These are phyloP conservation scores for Cryptosporidium felis DNA, from an alignment of 169 alveolate species.

Conservation along the genomic window DNA sequence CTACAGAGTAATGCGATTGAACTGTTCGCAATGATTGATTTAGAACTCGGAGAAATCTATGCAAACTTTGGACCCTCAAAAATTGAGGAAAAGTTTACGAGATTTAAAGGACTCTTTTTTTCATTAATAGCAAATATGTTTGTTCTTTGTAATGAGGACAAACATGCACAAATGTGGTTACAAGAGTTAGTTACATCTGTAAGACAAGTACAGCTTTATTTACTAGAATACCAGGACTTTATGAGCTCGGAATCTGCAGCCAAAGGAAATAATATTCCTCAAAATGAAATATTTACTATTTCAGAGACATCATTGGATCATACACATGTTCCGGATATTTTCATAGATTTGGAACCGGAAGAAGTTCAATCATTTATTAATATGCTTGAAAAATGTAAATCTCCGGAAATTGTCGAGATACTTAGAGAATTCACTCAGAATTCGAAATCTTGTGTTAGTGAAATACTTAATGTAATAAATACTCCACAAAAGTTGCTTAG, in stretches of 20 bases:
- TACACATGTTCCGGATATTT: constrained; percentile 52
- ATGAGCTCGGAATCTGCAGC: neutral
- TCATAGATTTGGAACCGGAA: constrained; percentile 20
- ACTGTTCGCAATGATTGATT: constrained; percentile 29
- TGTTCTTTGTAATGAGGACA: constrained; percentile 39
- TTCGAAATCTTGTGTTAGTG: constrained; percentile 11
- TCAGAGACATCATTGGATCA: constrained; percentile 15
- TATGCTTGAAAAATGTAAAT: constrained; percentile 8
- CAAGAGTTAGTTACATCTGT: constrained; percentile 58
- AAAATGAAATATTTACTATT: constrained; percentile 22
- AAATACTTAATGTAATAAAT: neutral
- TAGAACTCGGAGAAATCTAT: constrained; percentile 54
- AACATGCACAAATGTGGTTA: constrained; percentile 46
- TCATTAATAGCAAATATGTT: constrained; percentile 64
- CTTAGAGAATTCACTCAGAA: neutral
- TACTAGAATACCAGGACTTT: constrained; percentile 24
- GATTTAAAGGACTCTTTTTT: constrained; percentile 47
- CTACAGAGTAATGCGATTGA: constrained; percentile 47
- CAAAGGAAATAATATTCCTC: neutral
- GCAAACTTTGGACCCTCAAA: neutral
- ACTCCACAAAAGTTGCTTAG: constrained; percentile 14
- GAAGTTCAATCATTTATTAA: constrained; percentile 27
- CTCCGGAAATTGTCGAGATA: neutral
- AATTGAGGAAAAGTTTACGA: constrained; percentile 14
- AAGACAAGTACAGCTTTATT: constrained; percentile 49